These are phyloP conservation scores for Butyriboletus loyo DNA, from an alignment of 768 basidiomycete genomes.

Conservation along the genomic window DNA sequence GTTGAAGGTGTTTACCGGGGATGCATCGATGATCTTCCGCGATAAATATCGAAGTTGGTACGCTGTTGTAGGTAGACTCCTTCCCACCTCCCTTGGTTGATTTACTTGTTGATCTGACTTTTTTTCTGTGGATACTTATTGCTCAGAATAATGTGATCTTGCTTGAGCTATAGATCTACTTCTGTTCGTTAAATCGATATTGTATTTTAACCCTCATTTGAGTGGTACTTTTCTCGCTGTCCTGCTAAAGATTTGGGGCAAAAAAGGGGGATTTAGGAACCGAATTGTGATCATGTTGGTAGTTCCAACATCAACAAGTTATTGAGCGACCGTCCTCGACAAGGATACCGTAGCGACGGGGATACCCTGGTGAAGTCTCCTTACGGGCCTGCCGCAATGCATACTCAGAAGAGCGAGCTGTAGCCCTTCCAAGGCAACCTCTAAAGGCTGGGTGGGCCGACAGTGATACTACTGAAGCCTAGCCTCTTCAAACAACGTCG, in stretches of 20 bases:
- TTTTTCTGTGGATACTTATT: not conserved
- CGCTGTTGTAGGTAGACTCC: not conserved
- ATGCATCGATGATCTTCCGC: not conserved
- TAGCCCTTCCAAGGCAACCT: not conserved
- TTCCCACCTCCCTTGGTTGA: conserved; percentile 8
- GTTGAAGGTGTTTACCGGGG: not conserved
- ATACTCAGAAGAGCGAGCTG: not conserved
- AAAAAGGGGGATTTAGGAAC: no score
- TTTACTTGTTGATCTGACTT: conserved; percentile 19
- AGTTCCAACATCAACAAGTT: not conserved
- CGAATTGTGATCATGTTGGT: not conserved
- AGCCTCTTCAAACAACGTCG: conserved; percentile 28
- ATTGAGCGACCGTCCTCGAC: not conserved
- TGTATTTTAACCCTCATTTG: not conserved
- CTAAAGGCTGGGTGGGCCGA: conserved; percentile 25
- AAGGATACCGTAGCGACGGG: not conserved
- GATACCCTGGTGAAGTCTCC: not conserved
- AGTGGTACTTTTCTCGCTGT: not conserved
- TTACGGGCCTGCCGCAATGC: not conserved
- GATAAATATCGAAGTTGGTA: not conserved
- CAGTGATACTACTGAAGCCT: conserved; percentile 27
- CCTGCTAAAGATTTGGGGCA: not conserved
- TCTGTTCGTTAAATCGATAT: not conserved
- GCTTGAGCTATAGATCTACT: no score
- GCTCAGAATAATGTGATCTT: not conserved